Percentiles rank a stretch among this genome's conserved stretches.
phyloP scores from a whole-genome alignment of 2,329 filamentous ascomycete genomes.

The Colletotrichum phormii region DNA sequence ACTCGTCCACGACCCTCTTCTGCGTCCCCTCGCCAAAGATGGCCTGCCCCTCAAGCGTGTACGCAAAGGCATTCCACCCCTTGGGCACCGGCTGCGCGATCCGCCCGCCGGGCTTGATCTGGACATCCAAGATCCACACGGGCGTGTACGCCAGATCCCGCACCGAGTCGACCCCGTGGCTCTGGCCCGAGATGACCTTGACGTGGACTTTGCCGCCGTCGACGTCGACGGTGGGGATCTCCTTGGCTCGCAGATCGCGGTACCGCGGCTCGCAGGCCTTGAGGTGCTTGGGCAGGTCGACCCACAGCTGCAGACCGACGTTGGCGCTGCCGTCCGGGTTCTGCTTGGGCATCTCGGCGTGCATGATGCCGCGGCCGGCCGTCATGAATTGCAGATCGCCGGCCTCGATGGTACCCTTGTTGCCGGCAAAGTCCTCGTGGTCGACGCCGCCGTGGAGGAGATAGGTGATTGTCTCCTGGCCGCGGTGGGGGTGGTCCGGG shows the following conservation, averaged over 20 bases:
- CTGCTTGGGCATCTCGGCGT: constrained; percentile 92
- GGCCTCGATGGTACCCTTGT: constrained; percentile 82
- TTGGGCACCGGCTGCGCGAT: constrained; percentile 80
- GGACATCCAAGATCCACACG: constrained; percentile 93
- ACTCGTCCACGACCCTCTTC: constrained; percentile 71
- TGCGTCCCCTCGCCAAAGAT: constrained; percentile 68
- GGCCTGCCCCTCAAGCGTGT: constrained; percentile 81
- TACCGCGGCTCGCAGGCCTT: constrained; percentile 94
- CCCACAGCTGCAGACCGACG: constrained; percentile 94
- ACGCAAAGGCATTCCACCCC: constrained; percentile 92
- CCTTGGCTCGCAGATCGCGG: constrained; percentile 80
- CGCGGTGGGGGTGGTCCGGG: constrained; percentile 86
- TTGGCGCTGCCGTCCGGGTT: constrained; percentile 81
- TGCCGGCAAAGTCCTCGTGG: constrained; percentile 92
- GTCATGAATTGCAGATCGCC: constrained; percentile 99
- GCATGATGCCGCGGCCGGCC: constrained; percentile 89
- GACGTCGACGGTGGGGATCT: constrained; percentile 81
- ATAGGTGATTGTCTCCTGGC: constrained; percentile 91
- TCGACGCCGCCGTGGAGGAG: constrained; percentile 87
- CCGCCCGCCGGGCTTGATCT: constrained; percentile 81
- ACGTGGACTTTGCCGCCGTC: constrained; percentile 81
- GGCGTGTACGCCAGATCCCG: constrained; percentile 95
- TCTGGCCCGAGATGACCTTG: constrained; percentile 91
- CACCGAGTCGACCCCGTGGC: constrained; percentile 85
- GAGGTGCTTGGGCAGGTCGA: constrained; percentile 84